Percentiles rank a stretch among this genome's conserved stretches.
Conservation (phyloP, 148 eudicot genomes). For the Tetragonia tetragonoides region DNA sequence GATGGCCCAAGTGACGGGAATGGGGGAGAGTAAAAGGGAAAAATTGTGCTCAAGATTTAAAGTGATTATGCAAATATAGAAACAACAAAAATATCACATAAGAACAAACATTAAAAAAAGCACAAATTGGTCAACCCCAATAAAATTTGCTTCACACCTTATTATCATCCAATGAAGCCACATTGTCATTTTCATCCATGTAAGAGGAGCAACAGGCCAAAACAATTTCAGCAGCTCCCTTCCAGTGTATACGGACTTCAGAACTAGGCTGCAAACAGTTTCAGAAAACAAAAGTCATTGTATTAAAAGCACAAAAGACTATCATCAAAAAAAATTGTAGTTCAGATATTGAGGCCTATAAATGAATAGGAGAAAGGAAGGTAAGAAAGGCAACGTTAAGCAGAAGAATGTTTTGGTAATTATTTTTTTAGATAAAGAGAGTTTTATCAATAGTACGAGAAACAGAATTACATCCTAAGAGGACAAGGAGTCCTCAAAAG, state of each 20-base stretch:
- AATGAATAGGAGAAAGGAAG: not conserved
- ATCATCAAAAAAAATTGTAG: not conserved
- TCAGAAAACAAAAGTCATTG: not conserved
- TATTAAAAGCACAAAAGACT: not conserved
- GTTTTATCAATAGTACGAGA: no score
- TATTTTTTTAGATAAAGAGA: no score
- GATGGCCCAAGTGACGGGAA: no score
- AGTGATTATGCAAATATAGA: no score
- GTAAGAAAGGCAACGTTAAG: not conserved
- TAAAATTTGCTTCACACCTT: slow-evolving; percentile 45
- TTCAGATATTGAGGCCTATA: not conserved
- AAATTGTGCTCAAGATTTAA: no score
- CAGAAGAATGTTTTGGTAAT: not conserved
- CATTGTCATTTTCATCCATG: slow-evolving; percentile 49
- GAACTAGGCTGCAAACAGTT: slow-evolving; percentile 44
- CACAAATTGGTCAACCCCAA: not conserved
- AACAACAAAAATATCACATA: no score
- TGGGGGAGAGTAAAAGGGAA: no score
- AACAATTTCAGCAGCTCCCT: slow-evolving; percentile 97
- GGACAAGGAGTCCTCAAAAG: no score
- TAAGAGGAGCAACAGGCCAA: slow-evolving; percentile 64
- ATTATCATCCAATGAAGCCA: slow-evolving; percentile 48
- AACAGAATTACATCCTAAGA: no score
- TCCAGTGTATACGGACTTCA: slow-evolving; percentile 83
- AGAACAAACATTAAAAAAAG: not conserved